Conservation (phyloP, 305 asterid species). For the Plantago lanceolata region DNA sequence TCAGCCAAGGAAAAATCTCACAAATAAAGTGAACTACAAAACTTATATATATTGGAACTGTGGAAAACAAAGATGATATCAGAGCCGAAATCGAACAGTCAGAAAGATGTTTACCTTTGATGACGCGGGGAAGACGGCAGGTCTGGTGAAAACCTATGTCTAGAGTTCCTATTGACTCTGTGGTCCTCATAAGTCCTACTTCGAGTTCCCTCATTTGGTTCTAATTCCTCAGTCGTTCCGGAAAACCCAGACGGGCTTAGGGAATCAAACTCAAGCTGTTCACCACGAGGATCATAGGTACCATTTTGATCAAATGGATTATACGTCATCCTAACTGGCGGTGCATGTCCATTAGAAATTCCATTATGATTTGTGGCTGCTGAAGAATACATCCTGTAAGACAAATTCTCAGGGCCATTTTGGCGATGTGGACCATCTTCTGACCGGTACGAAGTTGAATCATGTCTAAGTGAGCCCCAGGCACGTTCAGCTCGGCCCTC, state of each 20-base stretch:
- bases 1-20: too few relatives aligned
- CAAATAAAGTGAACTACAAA: too few relatives aligned
- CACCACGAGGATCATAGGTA: conserved; percentile 39
- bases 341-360: conserved; percentile 58
- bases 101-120: conserved; percentile 45
- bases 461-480: conserved; percentile 60
- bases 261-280: conserved; percentile 90
- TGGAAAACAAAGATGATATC: too few relatives aligned
- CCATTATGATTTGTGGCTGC: conserved; percentile 51
- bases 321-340: conserved; percentile 74
- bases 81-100: background rate
- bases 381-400: conserved; percentile 63
- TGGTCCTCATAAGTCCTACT: conserved; percentile 51
- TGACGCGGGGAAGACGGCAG: conserved; percentile 83
- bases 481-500: conserved; percentile 63
- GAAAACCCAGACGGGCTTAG: conserved; percentile 66
- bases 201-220: conserved; percentile 53
- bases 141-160: conserved; percentile 68
- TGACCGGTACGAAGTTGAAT: conserved; percentile 52
- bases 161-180: conserved; percentile 54
- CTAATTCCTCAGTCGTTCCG: conserved; percentile 46
- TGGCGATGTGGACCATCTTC: conserved; percentile 65
- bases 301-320: conserved; percentile 63
- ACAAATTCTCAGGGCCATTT: conserved; percentile 54
- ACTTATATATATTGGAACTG: too few relatives aligned